Conservation (phyloP, 2,329 filamentous ascomycete species). For the Karstenula rhodostoma region DNA sequence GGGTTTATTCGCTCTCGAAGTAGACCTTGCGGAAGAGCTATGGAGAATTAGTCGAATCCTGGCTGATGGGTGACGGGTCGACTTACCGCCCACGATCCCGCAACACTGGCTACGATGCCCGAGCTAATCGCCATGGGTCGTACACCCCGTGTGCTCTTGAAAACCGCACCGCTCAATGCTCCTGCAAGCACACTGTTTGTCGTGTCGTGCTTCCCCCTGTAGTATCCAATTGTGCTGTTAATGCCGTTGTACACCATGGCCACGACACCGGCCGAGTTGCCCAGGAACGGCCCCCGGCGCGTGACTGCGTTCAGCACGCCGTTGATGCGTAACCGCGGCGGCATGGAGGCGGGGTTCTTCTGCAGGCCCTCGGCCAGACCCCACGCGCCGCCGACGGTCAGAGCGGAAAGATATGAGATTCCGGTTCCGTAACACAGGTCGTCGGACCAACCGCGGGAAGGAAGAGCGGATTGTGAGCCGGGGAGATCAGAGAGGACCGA, state of each 20-base stretch:
- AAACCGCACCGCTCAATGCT: conserved; percentile 87
- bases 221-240: conserved; percentile 52
- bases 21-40: conserved; percentile 33
- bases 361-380: conserved; percentile 88
- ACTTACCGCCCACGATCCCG: conserved; percentile 84
- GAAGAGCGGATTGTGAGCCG: conserved; percentile 84
- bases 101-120: conserved; percentile 84
- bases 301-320: conserved; percentile 94
- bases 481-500: conserved; percentile 85
- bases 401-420: conserved; percentile 87
- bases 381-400: conserved; percentile 89
- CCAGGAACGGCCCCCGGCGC: conserved; percentile 89
- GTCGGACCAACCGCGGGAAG: conserved; percentile 96
- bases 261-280: conserved; percentile 94
- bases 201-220: conserved; percentile 66
- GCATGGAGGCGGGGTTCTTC: conserved; percentile 72
- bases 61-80: neutral
- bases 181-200: conserved; percentile 89
- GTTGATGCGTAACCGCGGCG: conserved; percentile 92
- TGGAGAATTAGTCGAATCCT: conserved; percentile 16
- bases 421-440: conserved; percentile 98
- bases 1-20: conserved; percentile 31
- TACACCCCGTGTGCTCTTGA: conserved; percentile 92
- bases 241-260: conserved; percentile 94
- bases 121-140: conserved; percentile 95